These are phyloP conservation scores for Brassica napus DNA, from an alignment of 345 rosid species.

Conservation along the genomic window Da-Ae NC_063440.1:2033501-2034000, in stretches of 20 bases:
- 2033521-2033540: conserved; percentile 86
- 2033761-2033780: not conserved
- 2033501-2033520: conserved; percentile 88
- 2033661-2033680: conserved; percentile 74
- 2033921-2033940: conserved; percentile 66
- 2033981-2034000: conserved; percentile 65
- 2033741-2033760: not conserved
- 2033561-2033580: conserved; percentile 88
- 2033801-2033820: not conserved
- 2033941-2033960: conserved; percentile 66
- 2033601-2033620: conserved; percentile 75
- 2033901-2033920: conserved; percentile 39
- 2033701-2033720: not conserved
- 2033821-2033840: not conserved
- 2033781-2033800: not conserved
- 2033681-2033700: conserved; percentile 50
- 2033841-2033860: not conserved
- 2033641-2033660: conserved; percentile 80
- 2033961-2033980: conserved; percentile 66
- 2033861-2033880: not conserved
- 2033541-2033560: conserved; percentile 87
- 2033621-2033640: conserved; percentile 78
- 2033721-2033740: not conserved
- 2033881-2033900: not conserved
- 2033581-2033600: conserved; percentile 69